Percentiles rank a stretch among this genome's conserved stretches.
Conservation (phyloP, 768 basidiomycete genomes). For the Kwoniella mangroviensis region DNA sequence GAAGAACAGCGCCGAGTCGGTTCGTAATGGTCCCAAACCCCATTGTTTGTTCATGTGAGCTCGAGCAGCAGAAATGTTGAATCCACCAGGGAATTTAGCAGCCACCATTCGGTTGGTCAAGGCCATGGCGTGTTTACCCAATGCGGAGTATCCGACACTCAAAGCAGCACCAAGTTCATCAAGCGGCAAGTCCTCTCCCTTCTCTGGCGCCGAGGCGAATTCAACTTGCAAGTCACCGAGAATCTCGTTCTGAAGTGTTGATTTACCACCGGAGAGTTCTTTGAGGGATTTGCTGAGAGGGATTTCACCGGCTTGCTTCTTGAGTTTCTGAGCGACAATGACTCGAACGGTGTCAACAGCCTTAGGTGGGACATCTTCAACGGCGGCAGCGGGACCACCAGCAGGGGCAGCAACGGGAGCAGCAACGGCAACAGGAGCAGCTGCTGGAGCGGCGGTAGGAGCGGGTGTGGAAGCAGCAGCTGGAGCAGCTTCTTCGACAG, state of each 20-base stretch:
- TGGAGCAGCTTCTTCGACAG: conserved; percentile 58
- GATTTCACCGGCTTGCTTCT: conserved; percentile 89
- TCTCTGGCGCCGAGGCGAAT: conserved; percentile 93
- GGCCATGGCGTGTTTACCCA: conserved; percentile 92
- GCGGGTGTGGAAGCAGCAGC: conserved; percentile 58
- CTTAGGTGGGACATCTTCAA: conserved; percentile 91
- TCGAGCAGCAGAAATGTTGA: conserved; percentile 91
- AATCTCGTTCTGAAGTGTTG: conserved; percentile 98
- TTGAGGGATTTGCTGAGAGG: conserved; percentile 94
- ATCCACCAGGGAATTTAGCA: conserved; percentile 98
- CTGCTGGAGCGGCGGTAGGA: conserved; percentile 59
- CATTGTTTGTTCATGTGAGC: conserved; percentile 85
- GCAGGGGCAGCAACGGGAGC: conserved; percentile 58
- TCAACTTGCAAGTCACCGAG: conserved; percentile 95
- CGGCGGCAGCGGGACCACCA: conserved; percentile 69
- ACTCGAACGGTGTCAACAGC: conserved; percentile 82
- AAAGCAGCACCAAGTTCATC: conserved; percentile 92
- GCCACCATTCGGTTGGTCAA: conserved; percentile 89
- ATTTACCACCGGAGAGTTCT: conserved; percentile 97
- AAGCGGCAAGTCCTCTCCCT: conserved; percentile 94
- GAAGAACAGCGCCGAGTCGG: conserved; percentile 86
- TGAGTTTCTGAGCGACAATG: conserved; percentile 96
- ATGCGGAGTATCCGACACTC: conserved; percentile 71
- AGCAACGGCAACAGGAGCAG: conserved; percentile 59
- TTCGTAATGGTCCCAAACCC: conserved; percentile 89